Base-by-base conservation (phyloP, 176 grass and related monocot genomes). In the Aegilops longissima region DNA sequence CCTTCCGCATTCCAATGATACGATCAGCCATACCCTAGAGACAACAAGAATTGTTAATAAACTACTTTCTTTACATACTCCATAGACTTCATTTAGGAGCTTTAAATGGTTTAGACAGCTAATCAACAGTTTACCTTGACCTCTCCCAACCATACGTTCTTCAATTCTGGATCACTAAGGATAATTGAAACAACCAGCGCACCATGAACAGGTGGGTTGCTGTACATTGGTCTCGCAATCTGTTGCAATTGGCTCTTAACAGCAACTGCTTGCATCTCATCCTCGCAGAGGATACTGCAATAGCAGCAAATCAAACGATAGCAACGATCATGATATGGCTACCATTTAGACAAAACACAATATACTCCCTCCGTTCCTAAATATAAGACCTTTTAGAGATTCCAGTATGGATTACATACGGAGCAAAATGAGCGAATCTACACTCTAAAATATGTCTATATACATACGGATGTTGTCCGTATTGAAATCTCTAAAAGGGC, bases 221-320 rank as follows among this genome's bases (percentile, higher is more conserved):
- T 98, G 87, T 98, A 98, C 93, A 98, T 98, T 82, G 97, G 94
- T 75, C 97, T 92, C 5, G 93, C 97, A 9, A 99, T 88, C 83
- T 98, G 94, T 85, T 98, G 94, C 80, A 98, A 82, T 76, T 98
- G 97, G 85, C 94, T 99, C 92, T 96, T 99, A 44, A 99, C 92
- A 79, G 97, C 61, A 69, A 96, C 94, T 54, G 89, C 94, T 84
- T 99, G 88, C 61, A 96, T 93, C 61, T 99, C 97, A 99, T 99
- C 88, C 35, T 96, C 92, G 42, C 97, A 99, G 31, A 99, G 66
- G 84, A 99, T 85, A 88, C 97, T 99, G 85, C 84, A 89, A 66
- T 36, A 77, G 81, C 10, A 83, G 67, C 54, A 81, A 83, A 63
- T 44, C 10, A 51, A 70, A 29, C 2, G 3, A 61, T 62, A 69